Percentiles rank a stretch among this genome's conserved stretches.
Conservation (phyloP, 1,139 yeast species). For the Arxiozyma bovina region DNA sequence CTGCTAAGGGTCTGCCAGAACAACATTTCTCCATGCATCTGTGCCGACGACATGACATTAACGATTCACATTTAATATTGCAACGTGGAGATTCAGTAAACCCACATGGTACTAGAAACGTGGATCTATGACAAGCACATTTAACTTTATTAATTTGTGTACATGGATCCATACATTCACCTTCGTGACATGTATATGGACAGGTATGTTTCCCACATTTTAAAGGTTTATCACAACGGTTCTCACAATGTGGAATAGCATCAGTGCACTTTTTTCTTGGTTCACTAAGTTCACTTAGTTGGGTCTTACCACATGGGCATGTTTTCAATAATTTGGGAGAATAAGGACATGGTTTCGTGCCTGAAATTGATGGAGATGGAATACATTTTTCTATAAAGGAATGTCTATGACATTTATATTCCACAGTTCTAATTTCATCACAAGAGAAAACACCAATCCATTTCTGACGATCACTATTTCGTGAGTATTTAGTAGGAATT, state of each 20-base stretch:
- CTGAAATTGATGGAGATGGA: slow-evolving; percentile 35
- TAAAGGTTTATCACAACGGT: slow-evolving; percentile 51
- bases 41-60: slow-evolving; percentile 75
- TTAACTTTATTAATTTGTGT: slow-evolving; percentile 27
- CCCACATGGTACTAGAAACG: slow-evolving; percentile 54
- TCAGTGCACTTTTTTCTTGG: slow-evolving; percentile 59
- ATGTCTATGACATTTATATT: slow-evolving; percentile 63
- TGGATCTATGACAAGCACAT: slow-evolving; percentile 34
- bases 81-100: slow-evolving; percentile 55
- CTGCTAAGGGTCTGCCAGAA: slow-evolving; percentile 53
- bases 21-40: slow-evolving; percentile 67
- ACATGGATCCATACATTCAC: slow-evolving; percentile 63
- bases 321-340: slow-evolving; percentile 51
- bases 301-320: slow-evolving; percentile 70
- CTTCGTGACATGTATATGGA: slow-evolving; percentile 62
- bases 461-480: slow-evolving; percentile 21
- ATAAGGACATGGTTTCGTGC: slow-evolving; percentile 46
- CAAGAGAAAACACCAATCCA: slow-evolving; percentile 67
- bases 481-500: slow-evolving; percentile 23
- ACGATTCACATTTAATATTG: slow-evolving; percentile 64
- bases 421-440: slow-evolving; percentile 39
- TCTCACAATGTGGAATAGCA: slow-evolving; percentile 66
- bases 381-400: slow-evolving; percentile 52
- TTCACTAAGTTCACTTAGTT: slow-evolving; percentile 33
- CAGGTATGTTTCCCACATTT: slow-evolving; percentile 69